Evolutionary conservation across 2,329 filamentous ascomycete genomes (phyloP).

Genomic region (Monosporascus sp.): DNA sequence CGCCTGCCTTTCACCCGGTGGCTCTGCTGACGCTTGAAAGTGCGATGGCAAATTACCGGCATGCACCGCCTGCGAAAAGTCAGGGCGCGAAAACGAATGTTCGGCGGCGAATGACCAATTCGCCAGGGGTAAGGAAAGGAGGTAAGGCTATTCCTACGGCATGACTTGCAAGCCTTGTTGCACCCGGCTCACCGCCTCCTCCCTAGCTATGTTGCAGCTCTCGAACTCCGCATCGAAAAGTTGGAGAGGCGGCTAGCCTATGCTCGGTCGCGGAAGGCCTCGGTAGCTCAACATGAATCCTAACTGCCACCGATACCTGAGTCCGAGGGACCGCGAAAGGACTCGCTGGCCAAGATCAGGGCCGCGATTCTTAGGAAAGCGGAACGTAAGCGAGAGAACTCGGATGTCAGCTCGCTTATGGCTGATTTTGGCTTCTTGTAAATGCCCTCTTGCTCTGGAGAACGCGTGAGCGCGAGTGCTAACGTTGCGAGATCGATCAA

Average conservation of each 20-base stretch:
- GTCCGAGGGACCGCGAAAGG: constrained; percentile 50
- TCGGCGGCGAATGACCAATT: constrained; percentile 95
- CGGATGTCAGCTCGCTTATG: constrained; percentile 84
- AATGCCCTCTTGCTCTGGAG: constrained; percentile 25
- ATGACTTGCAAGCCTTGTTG: not conserved
- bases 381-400: constrained; percentile 65
- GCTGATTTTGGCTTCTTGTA: constrained; percentile 91
- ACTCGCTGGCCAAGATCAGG: constrained; percentile 57
- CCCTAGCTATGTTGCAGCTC: constrained; percentile 77
- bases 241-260: constrained; percentile 73
- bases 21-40: constrained; percentile 31
- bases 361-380: constrained; percentile 61
- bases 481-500: constrained; percentile 68
- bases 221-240: constrained; percentile 88
- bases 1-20: constrained; percentile 1
- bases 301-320: constrained; percentile 38
- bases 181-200: constrained; percentile 1
- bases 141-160: constrained; percentile 38
- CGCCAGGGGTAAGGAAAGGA: constrained; percentile 89
- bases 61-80: constrained; percentile 91
- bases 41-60: constrained; percentile 95
- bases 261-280: constrained; percentile 65
- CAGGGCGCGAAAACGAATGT: constrained; percentile 79
- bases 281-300: constrained; percentile 59
- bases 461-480: constrained; percentile 6